Conservation (phyloP, 2,329 filamentous ascomycete species). For the Neopestalotiopsis sp. region DNA sequence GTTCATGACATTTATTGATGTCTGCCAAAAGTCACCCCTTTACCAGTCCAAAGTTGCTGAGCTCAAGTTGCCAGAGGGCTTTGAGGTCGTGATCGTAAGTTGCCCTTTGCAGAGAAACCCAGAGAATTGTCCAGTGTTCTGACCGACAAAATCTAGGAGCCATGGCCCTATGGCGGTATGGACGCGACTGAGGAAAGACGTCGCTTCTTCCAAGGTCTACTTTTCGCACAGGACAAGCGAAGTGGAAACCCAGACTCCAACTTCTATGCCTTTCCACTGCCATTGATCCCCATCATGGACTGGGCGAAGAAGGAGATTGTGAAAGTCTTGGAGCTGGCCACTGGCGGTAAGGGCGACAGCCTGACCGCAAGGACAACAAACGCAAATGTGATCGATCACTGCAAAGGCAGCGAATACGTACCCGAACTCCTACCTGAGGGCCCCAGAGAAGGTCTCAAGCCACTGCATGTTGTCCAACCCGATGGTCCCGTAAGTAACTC, state of each 20-base stretch:
- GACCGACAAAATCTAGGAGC: conserved; percentile 43
- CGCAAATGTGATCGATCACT: conserved; percentile 16
- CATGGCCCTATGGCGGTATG: conserved; percentile 71
- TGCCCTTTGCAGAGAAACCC: background rate
- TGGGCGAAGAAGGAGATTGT: conserved; percentile 13
- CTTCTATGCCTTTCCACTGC: conserved; percentile 67
- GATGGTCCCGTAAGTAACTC: conserved; percentile 59
- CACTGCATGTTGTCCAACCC: conserved; percentile 65
- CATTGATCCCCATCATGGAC: conserved; percentile 45
- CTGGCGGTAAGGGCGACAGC: conserved; percentile 15
- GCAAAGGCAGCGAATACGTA: conserved; percentile 15
- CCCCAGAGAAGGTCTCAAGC: conserved; percentile 55
- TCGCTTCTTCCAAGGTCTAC: conserved; percentile 55
- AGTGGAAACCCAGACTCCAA: conserved; percentile 61
- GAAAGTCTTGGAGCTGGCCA: conserved; percentile 12
- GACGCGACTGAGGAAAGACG: conserved; percentile 45
- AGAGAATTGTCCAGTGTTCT: background rate
- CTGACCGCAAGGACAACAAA: conserved; percentile 7
- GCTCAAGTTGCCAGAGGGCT: conserved; percentile 51
- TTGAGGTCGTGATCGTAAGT: conserved; percentile 43
- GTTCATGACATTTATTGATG: conserved; percentile 45
- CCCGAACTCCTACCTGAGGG: conserved; percentile 13
- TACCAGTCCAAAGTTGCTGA: conserved; percentile 50
- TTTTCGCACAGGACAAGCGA: conserved; percentile 50
- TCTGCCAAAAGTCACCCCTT: conserved; percentile 47